Evolutionary conservation across 306 rosid genomes (phyloP).

Genomic region (Prunus persica): Prunus_persica_NCBIv2 NC_034010.1:26019001-26019500

Average conservation of each 20-base stretch:
- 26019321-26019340: too few relatives aligned
- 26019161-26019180: background rate
- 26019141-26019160: background rate
- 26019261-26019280: background rate
- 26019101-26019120: constrained; percentile 21
- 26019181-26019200: background rate
- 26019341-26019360: background rate
- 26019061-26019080: background rate
- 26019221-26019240: background rate
- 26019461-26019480: background rate
- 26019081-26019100: background rate
- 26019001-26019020: background rate
- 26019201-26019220: background rate
- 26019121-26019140: constrained; percentile 15
- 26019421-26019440: background rate
- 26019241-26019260: background rate
- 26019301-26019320: too few relatives aligned
- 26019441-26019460: background rate
- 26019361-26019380: background rate
- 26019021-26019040: background rate
- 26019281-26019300: background rate
- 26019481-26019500: constrained; percentile 13
- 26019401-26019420: background rate
- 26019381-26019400: background rate
- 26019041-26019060: constrained; percentile 1